Evolutionary conservation across 805 yeast species (phyloP).

Genomic region (Suhomyces emberorum): DNA sequence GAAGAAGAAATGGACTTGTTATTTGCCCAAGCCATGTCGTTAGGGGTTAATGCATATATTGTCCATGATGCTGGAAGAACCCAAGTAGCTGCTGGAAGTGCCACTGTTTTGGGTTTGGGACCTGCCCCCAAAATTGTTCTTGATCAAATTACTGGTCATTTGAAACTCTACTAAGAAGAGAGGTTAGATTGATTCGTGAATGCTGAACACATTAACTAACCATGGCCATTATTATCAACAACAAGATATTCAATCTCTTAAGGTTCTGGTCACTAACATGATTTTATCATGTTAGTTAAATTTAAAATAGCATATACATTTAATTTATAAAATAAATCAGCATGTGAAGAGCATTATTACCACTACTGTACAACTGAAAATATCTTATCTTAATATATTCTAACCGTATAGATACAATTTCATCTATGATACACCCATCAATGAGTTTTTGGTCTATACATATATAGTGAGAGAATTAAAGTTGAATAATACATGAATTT

Average conservation of each 20-base stretch:
- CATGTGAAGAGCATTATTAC: too few species aligned
- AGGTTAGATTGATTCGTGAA: too few species aligned
- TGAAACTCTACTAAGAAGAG: slow-evolving; percentile 65
- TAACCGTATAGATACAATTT: too few species aligned
- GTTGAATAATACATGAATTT: not conserved
- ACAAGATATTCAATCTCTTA: too few species aligned
- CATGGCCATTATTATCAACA: too few species aligned
- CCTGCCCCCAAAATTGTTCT: slow-evolving; percentile 86
- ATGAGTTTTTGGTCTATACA: not conserved
- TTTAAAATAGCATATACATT: too few species aligned
- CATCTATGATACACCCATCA: too few species aligned
- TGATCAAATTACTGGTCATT: slow-evolving; percentile 76
- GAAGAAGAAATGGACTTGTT: slow-evolving; percentile 71
- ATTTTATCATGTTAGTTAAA: too few species aligned
- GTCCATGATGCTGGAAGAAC: slow-evolving; percentile 98
- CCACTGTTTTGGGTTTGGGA: slow-evolving; percentile 94
- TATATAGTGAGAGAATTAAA: not conserved
- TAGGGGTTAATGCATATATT: slow-evolving; percentile 73
- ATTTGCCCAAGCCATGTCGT: slow-evolving; percentile 74
- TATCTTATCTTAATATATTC: too few species aligned
- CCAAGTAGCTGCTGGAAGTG: slow-evolving; percentile 92
- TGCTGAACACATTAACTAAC: not conserved
- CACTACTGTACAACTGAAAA: too few species aligned
- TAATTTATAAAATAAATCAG: too few species aligned
- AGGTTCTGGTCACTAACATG: too few species aligned